A percentile compares a stretch with the other conserved stretches of the same genome.
phyloP scores from a whole-genome alignment of 305 asterid genomes.

The Solanum hybrid region DNA sequence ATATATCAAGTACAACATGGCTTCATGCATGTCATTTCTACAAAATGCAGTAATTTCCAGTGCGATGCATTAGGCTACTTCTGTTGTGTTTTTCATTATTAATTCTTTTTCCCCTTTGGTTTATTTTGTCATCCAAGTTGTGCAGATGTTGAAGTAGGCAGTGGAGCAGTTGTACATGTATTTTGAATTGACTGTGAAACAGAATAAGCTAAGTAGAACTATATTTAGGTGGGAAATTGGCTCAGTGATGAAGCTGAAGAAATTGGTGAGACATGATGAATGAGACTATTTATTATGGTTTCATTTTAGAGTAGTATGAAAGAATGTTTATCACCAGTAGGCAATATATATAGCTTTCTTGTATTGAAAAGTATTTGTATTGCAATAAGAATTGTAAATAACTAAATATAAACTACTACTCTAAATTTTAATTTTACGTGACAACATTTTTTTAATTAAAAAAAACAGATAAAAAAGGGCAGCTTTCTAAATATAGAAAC shows the following conservation, averaged over 20 bases:
- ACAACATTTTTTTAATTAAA: no score
- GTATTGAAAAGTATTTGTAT: neutral
- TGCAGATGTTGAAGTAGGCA: neutral
- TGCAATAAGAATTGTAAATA: neutral
- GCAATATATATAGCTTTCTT: neutral
- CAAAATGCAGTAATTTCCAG: neutral
- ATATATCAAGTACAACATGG: neutral
- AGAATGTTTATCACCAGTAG: neutral
- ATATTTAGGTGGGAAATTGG: neutral
- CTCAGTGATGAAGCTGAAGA: neutral
- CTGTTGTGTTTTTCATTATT: neutral
- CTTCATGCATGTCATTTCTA: neutral
- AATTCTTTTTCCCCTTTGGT: neutral
- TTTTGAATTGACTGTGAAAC: neutral
- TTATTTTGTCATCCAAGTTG: neutral
- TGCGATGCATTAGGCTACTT: neutral
- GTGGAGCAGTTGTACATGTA: neutral
- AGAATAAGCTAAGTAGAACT: neutral
- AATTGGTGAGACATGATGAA: neutral
- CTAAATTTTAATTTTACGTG: neutral
- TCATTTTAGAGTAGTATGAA: neutral
- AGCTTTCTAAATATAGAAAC: neutral
- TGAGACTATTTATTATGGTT: neutral
- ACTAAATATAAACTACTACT: neutral
- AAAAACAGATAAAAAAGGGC: neutral